phyloP scores from a whole-genome alignment of 108 stramenopile genomes.

The Craspedostauros australis region DNA sequence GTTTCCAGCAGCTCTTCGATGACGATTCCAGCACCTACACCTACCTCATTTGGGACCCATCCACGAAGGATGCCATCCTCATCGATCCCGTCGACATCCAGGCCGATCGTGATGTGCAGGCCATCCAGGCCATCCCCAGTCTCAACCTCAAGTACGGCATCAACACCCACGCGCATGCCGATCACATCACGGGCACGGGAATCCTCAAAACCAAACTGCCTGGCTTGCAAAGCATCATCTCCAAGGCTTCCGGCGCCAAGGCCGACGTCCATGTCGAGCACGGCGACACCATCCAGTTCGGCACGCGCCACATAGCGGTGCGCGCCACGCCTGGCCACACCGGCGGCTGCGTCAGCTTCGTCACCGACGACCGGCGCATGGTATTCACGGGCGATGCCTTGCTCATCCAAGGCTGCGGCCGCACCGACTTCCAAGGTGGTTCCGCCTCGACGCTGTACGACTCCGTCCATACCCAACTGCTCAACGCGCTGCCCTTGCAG shows the following conservation, averaged over 20 bases:
- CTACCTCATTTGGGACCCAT: conserved; percentile 75
- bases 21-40: conserved; percentile 82
- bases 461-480: conserved; percentile 66
- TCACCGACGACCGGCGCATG: conserved; percentile 70
- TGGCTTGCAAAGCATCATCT: conserved; percentile 69
- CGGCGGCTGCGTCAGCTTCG: conserved; percentile 70
- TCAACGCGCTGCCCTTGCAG: conserved; percentile 56
- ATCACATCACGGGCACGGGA: conserved; percentile 85
- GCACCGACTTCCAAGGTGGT: conserved; percentile 86
- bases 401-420: conserved; percentile 75
- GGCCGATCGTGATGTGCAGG: conserved; percentile 74
- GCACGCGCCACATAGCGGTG: conserved; percentile 47
- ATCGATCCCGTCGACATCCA: conserved; percentile 88
- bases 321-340: conserved; percentile 89
- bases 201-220: conserved; percentile 54
- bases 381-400: conserved; percentile 90
- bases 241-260: conserved; percentile 52
- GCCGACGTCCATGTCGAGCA: conserved; percentile 57
- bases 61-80: conserved; percentile 79
- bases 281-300: conserved; percentile 72
- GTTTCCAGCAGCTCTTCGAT: conserved; percentile 88
- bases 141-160: conserved; percentile 68
- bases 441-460: conserved; percentile 57
- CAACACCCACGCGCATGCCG: conserved; percentile 84
- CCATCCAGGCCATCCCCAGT: conserved; percentile 48